Base-by-base conservation (phyloP, 768 basidiomycete genomes). In the Pulveroboletus frians region DNA sequence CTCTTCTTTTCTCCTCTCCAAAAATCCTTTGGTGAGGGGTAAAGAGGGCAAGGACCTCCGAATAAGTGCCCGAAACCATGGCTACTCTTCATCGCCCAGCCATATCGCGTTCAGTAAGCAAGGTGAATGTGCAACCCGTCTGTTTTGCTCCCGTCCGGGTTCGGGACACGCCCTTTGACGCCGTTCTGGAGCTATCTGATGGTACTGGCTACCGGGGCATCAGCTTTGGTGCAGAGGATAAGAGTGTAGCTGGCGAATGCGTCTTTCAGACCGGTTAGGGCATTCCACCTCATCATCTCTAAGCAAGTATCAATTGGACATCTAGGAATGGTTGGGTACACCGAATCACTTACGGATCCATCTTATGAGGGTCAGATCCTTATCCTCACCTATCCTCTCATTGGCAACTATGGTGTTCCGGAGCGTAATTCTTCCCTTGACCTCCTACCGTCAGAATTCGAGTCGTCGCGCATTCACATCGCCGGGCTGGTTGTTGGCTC, bases 351-450 rank as follows among this genome's bases (percentile, higher is more conserved):
- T 58, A 99, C 96, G 39, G 96, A 98, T 68, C 96, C 96, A 17
- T 98, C 95, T 2, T 99, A 99, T 70, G 85, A 95, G 68, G 92
- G 93, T 31, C 96, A 98, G 70, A 98, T 99, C 64, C 85, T 99
- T 51, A 83, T 99, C 55, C 78, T 98, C 58, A 98, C 96, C 2
- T 98, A 98, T 72, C 96, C 96, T 13, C 77, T 99, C 59, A 75
- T 98, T 55, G 96, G 96, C 32, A 98, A 97, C 67, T 99, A 99
- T 65, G 96, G 96, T 63, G 93, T 98, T 20, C 96, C 96, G 45
- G 76, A 77, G 53, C 83, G 92, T 47, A 64, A 62, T 54, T 51
- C 54, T 32, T 54, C 74, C 30, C 61, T 79, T 35, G 78, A 84
- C 52, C 70, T 72, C 23, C 71, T 92, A 38, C 85, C 87, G 2